These are phyloP conservation scores for Fusarium sp. DNA, from an alignment of 2,329 filamentous ascomycete species.

Conservation along the genomic window DNA sequence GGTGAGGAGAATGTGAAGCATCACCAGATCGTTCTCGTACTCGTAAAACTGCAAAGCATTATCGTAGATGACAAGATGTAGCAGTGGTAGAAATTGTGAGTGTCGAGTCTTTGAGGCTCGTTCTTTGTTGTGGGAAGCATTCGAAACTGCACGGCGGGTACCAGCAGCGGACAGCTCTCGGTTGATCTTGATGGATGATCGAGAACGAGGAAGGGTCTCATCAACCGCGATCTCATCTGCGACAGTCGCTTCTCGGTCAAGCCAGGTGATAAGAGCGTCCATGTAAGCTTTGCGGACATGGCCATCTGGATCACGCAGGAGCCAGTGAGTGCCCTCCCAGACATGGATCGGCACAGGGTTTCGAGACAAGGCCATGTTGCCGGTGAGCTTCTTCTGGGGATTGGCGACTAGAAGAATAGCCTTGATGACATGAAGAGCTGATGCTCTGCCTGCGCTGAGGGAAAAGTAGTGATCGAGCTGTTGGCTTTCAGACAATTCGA, in stretches of 20 bases:
- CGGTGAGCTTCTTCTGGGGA: conserved; percentile 67
- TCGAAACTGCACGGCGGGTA: conserved; percentile 75
- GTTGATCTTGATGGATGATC: conserved; percentile 56
- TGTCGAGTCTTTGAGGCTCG: conserved; percentile 62
- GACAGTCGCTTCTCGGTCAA: conserved; percentile 80
- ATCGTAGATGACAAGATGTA: conserved; percentile 92
- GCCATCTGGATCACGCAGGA: conserved; percentile 82
- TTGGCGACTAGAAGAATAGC: conserved; percentile 87
- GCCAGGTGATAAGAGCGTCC: conserved; percentile 86
- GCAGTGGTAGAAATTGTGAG: conserved; percentile 81
- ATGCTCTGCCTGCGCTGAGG: conserved; percentile 66
- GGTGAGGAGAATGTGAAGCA: conserved; percentile 81
- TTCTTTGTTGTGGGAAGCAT: conserved; percentile 70
- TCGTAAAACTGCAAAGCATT: conserved; percentile 80
- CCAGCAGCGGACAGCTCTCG: conserved; percentile 52
- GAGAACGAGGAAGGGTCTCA: conserved; percentile 61
- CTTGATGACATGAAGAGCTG: conserved; percentile 83
- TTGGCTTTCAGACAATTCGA: conserved; percentile 59
- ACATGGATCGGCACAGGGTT: conserved; percentile 82
- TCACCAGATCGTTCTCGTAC: conserved; percentile 78
- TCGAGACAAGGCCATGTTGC: conserved; percentile 74
- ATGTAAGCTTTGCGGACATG: conserved; percentile 87
- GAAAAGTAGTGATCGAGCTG: conserved; percentile 65
- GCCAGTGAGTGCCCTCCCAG: conserved; percentile 98
- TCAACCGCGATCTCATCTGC: conserved; percentile 73